Evolutionary conservation across 2,329 filamentous ascomycete species (phyloP).

Genomic region (Fusarium sororula): DNA sequence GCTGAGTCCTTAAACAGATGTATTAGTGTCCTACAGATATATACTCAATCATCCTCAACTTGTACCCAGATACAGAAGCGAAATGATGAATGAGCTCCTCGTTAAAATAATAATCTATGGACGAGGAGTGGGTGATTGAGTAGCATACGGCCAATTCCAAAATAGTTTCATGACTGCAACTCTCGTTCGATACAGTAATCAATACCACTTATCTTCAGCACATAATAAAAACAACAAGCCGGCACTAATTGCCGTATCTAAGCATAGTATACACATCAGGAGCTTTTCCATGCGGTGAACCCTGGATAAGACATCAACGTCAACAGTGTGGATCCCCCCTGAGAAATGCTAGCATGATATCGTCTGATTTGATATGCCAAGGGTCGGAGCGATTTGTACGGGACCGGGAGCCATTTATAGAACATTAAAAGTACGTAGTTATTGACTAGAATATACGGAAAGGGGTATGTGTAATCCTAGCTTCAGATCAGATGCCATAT

Average conservation of each 20-base stretch:
- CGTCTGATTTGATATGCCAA: conserved; percentile 19
- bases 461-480: conserved; percentile 44
- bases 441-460: conserved; percentile 41
- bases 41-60: neutral
- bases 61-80: neutral
- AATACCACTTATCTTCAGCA: neutral
- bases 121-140: neutral
- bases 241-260: neutral
- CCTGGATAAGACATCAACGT: neutral
- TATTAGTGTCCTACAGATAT: neutral
- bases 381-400: neutral
- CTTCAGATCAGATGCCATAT: conserved; percentile 17
- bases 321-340: conserved; percentile 3
- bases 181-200: neutral
- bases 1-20: conserved; percentile 65
- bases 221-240: neutral
- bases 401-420: conserved; percentile 19
- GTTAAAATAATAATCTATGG: neutral
- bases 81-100: neutral
- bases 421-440: conserved; percentile 30
- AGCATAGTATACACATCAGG: neutral
- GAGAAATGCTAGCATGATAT: conserved; percentile 16
- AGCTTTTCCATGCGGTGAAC: conserved; percentile 8
- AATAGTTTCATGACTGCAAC: neutral
- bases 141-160: neutral